Base-by-base conservation (phyloP, 768 basidiomycete genomes). In the Boletus rubroflammeus region DNA sequence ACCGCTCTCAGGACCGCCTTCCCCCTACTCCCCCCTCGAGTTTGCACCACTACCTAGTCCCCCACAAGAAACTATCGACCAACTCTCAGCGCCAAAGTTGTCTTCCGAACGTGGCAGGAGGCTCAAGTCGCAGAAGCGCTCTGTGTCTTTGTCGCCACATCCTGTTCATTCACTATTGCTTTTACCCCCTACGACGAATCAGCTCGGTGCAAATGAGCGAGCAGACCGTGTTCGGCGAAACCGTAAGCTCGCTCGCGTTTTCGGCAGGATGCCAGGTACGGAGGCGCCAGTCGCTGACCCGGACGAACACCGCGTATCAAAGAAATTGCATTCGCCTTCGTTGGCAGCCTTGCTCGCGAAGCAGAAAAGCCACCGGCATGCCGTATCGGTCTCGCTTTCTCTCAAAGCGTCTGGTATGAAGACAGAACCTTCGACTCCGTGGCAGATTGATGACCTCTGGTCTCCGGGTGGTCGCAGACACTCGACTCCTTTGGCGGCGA, bases 231-330 rank as follows among this genome's bases (percentile, higher is more conserved):
- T 93, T 31, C 77, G 82, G 50, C 86, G 85, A 61, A 81, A 84
- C 47, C 83, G 86, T 62, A 93, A 93, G 69, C 79, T 93, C 45
- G 77, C 86, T n/a, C 84, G 85, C 57, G 73, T 93, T n/a, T 85
- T 93, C 51, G 90, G 90, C 39, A 78, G 82, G 68, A 81, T 77
- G 3, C 88, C 86, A 3, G 77, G 73, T 6, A 72, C 75, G 5
- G 79, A 79, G 10, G 71, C 68, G 6, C 57, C 68, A 1, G 13
- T 40, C 1, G 28, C 68, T 59, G 53, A 69, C 13, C 5, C 19
- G 3, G 58, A 76, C 64, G 62, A 71, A 66, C 46, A 44, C 6
- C 62, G 62, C 10, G 4, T 19, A 23, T 50, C 47, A 7, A 72
- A 58, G 29, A 72, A 58, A 35, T 51, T 57, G 28, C 62, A 64